Evolutionary conservation across 1,284 basidiomycete species (phyloP).

Genomic region (Vanrija sp.): DNA sequence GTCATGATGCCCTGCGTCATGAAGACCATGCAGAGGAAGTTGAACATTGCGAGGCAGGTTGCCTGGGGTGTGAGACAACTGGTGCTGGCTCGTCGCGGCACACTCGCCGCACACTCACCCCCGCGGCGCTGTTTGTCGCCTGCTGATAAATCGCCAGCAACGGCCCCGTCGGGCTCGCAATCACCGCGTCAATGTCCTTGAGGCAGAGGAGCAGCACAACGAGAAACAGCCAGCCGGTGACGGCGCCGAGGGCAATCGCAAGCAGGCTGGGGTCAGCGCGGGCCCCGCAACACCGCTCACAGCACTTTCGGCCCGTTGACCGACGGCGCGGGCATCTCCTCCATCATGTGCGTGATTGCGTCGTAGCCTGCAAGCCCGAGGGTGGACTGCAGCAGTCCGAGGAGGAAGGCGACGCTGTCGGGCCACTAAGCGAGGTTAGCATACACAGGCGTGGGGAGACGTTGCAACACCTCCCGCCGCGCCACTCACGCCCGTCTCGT

Average conservation of each 20-base stretch:
- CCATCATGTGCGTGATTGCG: constrained; percentile 41
- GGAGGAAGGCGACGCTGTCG: constrained; percentile 38
- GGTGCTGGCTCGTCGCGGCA: no score
- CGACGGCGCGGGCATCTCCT: constrained; percentile 38
- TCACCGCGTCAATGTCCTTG: not conserved
- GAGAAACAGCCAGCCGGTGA: constrained; percentile 29
- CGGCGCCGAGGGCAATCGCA: constrained; percentile 27
- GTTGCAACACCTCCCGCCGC: no score
- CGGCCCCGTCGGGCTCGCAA: not conserved
- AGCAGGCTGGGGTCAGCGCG: constrained; percentile 47
- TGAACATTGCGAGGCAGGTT: constrained; percentile 20
- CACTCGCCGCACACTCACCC: not conserved
- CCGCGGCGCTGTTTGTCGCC: constrained; percentile 23
- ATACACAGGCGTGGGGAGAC: no score
- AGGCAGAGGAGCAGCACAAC: constrained; percentile 28
- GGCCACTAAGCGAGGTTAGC: constrained; percentile 7
- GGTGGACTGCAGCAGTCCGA: constrained; percentile 42
- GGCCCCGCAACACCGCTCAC: constrained; percentile 1
- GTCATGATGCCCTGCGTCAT: constrained; percentile 21
- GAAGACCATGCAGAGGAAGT: constrained; percentile 19
- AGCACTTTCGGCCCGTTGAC: constrained; percentile 40
- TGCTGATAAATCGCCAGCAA: constrained; percentile 15
- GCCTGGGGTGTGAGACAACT: constrained; percentile 19
- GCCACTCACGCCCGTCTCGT: constrained; percentile 12
- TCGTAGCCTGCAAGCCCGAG: constrained; percentile 21